Base-by-base conservation (phyloP, 345 rosid genomes). In the Cardamine resedifolia region DNA sequence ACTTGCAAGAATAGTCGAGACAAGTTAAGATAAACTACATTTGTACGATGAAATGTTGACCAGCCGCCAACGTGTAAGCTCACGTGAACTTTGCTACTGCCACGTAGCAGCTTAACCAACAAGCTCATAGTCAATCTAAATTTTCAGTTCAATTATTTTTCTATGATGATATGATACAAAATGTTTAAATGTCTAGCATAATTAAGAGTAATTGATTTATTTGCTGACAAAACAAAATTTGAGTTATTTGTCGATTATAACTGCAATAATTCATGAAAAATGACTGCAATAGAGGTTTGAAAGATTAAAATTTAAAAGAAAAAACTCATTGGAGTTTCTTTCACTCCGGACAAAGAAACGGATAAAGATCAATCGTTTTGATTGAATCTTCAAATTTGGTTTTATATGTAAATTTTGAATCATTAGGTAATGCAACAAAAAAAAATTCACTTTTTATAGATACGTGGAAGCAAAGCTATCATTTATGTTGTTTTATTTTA, bases 1-100 rank as follows among this genome's bases (percentile, higher is more conserved):
- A 57, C 56, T 30, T 57, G 24, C 24, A 68, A 38, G 7, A 36
- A 24, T 38, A 16, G 16, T 67, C 27, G 20, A 48, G 41, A 15
- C 21, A 45, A 57, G 24, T 20, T 57, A 68, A 43, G 26, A 21
- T 57, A 20, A 20, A 27, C 6, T 5, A 19, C 57, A 47, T 41
- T 48, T 23, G 67, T 61, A 51, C 24, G 52, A 38, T 49, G 39
- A 49, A 50, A 5, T 19, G 3, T 48, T 24, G 11, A 24, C 23
- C 28, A 59, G 67, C 74, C 74, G 50, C 59, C 50, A 59, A 60
- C 60, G 60, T 71, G 68, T 58, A 58, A 6, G 19, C 30, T 49
- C 23, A 38, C 41, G 34, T 26, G 43, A 50, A 50, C 41, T 36
- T 49, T 23, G n/a, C 51, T 24, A 12, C 27, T 38, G 68, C 68